phyloP scores from a whole-genome alignment of 2,329 filamentous ascomycete genomes.

The Paracoccidioides lutzii region DNA sequence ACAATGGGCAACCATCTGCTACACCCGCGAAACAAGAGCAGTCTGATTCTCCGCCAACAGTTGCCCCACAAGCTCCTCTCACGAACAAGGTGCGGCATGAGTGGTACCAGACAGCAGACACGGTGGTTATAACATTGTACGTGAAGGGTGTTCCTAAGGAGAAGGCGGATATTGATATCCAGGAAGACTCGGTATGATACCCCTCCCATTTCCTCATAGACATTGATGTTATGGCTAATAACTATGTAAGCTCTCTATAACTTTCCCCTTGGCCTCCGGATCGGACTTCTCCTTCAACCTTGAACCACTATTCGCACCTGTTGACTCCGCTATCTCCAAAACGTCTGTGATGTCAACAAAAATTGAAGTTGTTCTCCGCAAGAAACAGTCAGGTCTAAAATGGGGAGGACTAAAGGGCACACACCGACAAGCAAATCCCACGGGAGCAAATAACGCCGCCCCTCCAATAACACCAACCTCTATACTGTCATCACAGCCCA shows the following conservation, averaged over 20 bases:
- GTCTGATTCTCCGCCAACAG: conserved; percentile 1
- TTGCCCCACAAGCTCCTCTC: conserved; percentile 24
- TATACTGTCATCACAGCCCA: conserved; percentile 6
- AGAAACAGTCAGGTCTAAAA: conserved; percentile 51
- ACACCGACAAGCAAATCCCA: conserved; percentile 11
- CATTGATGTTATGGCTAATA: conserved; percentile 4
- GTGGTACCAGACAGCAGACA: conserved; percentile 54
- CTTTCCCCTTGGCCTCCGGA: conserved; percentile 44
- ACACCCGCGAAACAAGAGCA: neutral
- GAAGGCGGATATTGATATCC: conserved; percentile 40
- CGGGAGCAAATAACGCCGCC: conserved; percentile 12
- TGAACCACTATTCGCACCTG: conserved; percentile 52
- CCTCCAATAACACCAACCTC: conserved; percentile 8
- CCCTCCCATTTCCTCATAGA: conserved; percentile 11
- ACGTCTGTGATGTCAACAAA: conserved; percentile 61
- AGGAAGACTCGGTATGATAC: conserved; percentile 32
- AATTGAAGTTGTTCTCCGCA: conserved; percentile 62
- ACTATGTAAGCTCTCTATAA: conserved; percentile 37
- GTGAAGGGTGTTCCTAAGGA: conserved; percentile 52
- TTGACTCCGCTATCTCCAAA: conserved; percentile 49
- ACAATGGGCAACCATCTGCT: neutral
- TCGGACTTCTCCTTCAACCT: conserved; percentile 49
- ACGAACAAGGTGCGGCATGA: conserved; percentile 52
- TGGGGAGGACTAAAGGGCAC: conserved; percentile 50
- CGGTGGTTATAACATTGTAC: conserved; percentile 51